These are phyloP conservation scores for Theobroma grandiflorum DNA, from an alignment of 441 rosid species.

Conservation along the genomic window DNA sequence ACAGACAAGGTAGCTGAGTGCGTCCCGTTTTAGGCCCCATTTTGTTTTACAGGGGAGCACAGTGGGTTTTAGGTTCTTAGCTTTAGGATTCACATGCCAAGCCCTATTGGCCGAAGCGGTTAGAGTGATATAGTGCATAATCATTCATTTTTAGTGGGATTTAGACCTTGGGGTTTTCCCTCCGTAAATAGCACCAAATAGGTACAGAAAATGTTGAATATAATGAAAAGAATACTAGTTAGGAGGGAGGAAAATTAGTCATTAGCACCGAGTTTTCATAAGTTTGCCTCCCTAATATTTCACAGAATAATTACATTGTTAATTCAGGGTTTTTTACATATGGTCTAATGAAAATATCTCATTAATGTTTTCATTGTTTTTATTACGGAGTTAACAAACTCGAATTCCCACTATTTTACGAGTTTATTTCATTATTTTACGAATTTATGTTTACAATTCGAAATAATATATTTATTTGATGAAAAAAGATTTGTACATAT, in stretches of 20 bases:
- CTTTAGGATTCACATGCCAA: constrained; percentile 5
- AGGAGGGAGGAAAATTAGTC: constrained; percentile 35
- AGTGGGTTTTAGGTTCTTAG: not conserved
- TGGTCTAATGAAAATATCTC: not conserved
- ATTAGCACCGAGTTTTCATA: not conserved
- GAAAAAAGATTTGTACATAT: too few relatives aligned
- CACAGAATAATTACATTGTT: not conserved
- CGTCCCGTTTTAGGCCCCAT: not conserved
- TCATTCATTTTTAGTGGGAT: not conserved
- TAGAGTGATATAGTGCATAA: not conserved
- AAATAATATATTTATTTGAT: too few relatives aligned
- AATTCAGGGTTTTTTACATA: not conserved
- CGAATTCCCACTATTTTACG: too few relatives aligned
- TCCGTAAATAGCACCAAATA: constrained; percentile 26
- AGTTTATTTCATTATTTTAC: too few relatives aligned
- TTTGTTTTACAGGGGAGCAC: not conserved
- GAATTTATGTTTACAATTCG: too few relatives aligned
- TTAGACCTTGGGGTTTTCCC: constrained; percentile 12
- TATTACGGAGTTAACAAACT: too few relatives aligned
- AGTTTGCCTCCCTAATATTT: not conserved
- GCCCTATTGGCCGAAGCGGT: not conserved
- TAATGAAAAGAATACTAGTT: not conserved
- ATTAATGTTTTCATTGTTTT: not conserved
- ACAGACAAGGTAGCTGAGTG: constrained; percentile 40
- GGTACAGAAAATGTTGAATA: constrained; percentile 29